Evolutionary conservation across 805 yeast genomes (phyloP).

Genomic region (Cyberlindnera subsufficiens): DNA sequence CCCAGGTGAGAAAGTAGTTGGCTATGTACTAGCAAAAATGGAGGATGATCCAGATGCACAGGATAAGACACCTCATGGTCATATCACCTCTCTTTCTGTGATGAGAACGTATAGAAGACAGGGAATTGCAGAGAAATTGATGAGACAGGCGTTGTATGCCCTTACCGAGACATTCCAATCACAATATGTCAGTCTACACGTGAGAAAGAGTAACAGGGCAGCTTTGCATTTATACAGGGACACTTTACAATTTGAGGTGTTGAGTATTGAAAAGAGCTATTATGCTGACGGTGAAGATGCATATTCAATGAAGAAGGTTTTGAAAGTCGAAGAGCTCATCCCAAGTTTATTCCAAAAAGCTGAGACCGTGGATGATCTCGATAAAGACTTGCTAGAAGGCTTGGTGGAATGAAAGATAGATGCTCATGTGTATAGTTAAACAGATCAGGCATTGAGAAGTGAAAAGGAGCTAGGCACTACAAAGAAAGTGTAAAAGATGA

Average conservation of each 20-base stretch:
- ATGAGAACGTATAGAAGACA: slow-evolving; percentile 93
- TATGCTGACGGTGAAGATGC: slow-evolving; percentile 98
- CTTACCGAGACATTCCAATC: slow-evolving; percentile 79
- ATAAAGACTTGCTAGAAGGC: slow-evolving; percentile 38
- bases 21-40: slow-evolving; percentile 94
- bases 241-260: slow-evolving; percentile 76
- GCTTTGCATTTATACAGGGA: slow-evolving; percentile 89
- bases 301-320: slow-evolving; percentile 79
- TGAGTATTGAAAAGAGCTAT: slow-evolving; percentile 78
- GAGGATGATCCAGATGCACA: slow-evolving; percentile 84
- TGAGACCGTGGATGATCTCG: slow-evolving; percentile 50
- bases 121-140: slow-evolving; percentile 89
- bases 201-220: slow-evolving; percentile 87
- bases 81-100: slow-evolving; percentile 88
- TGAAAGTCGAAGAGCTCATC: slow-evolving; percentile 52
- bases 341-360: slow-evolving; percentile 52
- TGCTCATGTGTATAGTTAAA: background rate
- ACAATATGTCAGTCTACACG: slow-evolving; percentile 83
- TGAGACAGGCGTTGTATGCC: slow-evolving; percentile 79
- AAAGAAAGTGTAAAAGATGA: background rate
- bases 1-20: slow-evolving; percentile 80
- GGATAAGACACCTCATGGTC: slow-evolving; percentile 77
- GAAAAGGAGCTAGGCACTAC: too few relatives aligned
- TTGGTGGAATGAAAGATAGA: slow-evolving; percentile 11
- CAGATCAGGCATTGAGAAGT: background rate